Base-by-base conservation (phyloP, 2,329 filamentous ascomycete genomes). In the Penicillium sp. region DNA sequence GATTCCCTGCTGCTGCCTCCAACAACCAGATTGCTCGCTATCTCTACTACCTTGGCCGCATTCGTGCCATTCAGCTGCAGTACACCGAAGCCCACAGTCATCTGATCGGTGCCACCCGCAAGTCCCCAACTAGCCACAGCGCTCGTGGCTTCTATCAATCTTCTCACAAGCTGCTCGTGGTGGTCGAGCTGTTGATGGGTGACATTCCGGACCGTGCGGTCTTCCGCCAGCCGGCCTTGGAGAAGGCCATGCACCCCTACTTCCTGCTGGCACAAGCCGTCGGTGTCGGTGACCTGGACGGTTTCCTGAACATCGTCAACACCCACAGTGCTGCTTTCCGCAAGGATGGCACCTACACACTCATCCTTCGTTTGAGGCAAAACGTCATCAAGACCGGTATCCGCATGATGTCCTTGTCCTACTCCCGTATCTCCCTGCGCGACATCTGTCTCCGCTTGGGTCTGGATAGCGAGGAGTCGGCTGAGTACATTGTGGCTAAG, bases 331-430 rank as follows among this genome's bases (percentile, higher is more conserved):
- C 89, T 42, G 87, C 86, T 10, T 99, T 97, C 85, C 88, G 90
- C 67, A 87, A 88, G 61, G 94, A 99, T 70, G 90, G 90, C 52
- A 97, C 93, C 18, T 97, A 97, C 79, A 95, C 92, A 10, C 81
- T 99, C 52, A 95, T 97, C 65, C 83, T 97, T 58, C 92, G 94
- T 58, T 82, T 99, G 57, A 87, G 94, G 64, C 94, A 99, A 76
- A 99, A 99, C 70, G 94, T 99, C 69, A 97, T 99, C 84, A 96
- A 96, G 81, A 99, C 94, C 3, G 94, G 94, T 61, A 96, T 99
- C 59, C 90, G 94, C 64, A 96, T 97, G 91, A 95, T 99, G 85
- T 97, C 93, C 38, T 81, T 99, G 59, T 96, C 92, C 18, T 99
- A 99, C 79, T 96, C 93, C 54, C 89, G 93, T 58, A 99, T 99